Base-by-base conservation (phyloP, 1,139 yeast species). In the Kluyveromyces sp. region DNA sequence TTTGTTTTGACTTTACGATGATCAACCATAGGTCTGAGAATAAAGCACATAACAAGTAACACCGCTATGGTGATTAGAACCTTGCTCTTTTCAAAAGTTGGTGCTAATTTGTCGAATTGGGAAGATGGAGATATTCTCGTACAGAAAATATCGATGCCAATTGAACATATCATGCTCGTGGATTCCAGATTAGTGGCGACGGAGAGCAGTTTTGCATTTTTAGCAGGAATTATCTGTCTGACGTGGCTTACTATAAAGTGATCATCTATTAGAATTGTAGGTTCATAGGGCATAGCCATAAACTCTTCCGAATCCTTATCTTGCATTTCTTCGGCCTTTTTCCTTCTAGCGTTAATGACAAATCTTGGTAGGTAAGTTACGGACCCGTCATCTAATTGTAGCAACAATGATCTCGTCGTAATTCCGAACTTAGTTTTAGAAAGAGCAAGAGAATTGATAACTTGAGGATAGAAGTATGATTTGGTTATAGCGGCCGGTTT, bases 41-140 rank as follows among this genome's bases (percentile, higher is more conserved):
- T 60, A 3, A 70, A 60, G 49, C 75, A 71, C 2, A 73, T 72
- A 0, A 70, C 65, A 3, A 79, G 49, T 48, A 89, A 69, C 0
- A 74, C 69, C 1, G 67, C 65, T 3, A 90, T 74, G 0, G 96
- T 87, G 4, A 71, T 55, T 7, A 83, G 47, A 45, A 92, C 74
- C 56, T 82, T 83, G 15, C 69, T 59, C 57, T 79, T 83, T 55
- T 83, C 89, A 60, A 92, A 92, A 39, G 73, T 73, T 41, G 74
- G 71, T 40, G 81, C 75, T 59, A 89, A 74, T 49, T 81, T 71
- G 65, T 92, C 98, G 66, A 87, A 90, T 43, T 89, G 86, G 46
- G 78, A 77, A 0, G 96, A 87, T 1, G 97, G 97, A 46, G 85
- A 78, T 26, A 85, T 72, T 45, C 80, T 71, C 0, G 94, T 82